Evolutionary conservation across 1,284 basidiomycete genomes (phyloP).

Genomic region (Heterobasidion parviporum): DNA sequence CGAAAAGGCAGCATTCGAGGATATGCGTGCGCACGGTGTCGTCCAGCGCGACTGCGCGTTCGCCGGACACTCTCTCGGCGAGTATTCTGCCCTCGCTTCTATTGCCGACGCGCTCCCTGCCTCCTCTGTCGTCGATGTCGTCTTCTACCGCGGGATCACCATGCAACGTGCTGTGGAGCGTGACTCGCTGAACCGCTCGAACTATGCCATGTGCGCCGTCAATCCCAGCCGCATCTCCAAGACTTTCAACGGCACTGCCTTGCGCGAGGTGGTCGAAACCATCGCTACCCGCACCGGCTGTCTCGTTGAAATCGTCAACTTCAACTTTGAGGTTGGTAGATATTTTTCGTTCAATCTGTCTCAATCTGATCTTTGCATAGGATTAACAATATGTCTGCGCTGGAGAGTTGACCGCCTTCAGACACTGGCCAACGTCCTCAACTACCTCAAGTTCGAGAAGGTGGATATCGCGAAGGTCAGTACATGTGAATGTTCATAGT

Average conservation of each 20-base stretch:
- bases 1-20: slow-evolving; percentile 96
- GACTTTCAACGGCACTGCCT: slow-evolving; percentile 86
- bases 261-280: slow-evolving; percentile 91
- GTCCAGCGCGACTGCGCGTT: slow-evolving; percentile 90
- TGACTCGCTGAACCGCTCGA: slow-evolving; percentile 85
- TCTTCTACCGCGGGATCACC: slow-evolving; percentile 99
- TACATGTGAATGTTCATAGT: neutral
- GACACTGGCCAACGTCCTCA: slow-evolving; percentile 92
- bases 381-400: slow-evolving; percentile 98
- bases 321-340: slow-evolving; percentile 82
- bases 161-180: slow-evolving; percentile 99
- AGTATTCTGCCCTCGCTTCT: slow-evolving; percentile 96
- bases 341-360: slow-evolving; percentile 4
- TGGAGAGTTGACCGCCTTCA: slow-evolving; percentile 92
- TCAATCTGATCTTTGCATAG: slow-evolving; percentile 26
- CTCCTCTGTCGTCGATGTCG: slow-evolving; percentile 94
- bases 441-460: slow-evolving; percentile 95
- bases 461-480: slow-evolving; percentile 91
- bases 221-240: slow-evolving; percentile 94
- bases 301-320: slow-evolving; percentile 94
- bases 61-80: slow-evolving; percentile 96
- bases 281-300: slow-evolving; percentile 74
- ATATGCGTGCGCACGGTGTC: slow-evolving; percentile 94
- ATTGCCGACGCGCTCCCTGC: slow-evolving; percentile 95
- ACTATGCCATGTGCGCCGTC: slow-evolving; percentile 98